Conservation (phyloP, 208 protist genomes). For the Endotrypanum monterogeii region DNA sequence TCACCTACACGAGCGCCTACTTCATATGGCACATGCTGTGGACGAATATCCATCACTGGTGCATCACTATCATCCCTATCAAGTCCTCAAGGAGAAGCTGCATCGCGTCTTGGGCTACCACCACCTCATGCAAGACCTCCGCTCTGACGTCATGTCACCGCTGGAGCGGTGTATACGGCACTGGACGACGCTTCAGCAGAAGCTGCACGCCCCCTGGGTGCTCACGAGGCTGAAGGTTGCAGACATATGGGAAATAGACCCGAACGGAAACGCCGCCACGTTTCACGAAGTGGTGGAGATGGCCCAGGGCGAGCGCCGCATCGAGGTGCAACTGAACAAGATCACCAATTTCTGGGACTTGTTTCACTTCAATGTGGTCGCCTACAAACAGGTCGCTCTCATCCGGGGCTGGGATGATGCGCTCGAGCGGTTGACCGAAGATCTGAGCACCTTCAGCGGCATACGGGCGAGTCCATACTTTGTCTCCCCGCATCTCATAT, state of each 20-base stretch:
- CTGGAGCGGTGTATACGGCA: slow-evolving; percentile 73
- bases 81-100: slow-evolving; percentile 49
- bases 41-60: slow-evolving; percentile 61
- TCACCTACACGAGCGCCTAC: slow-evolving; percentile 82
- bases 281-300: slow-evolving; percentile 93
- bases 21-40: slow-evolving; percentile 53
- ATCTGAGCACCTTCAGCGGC: slow-evolving; percentile 92
- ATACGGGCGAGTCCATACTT: slow-evolving; percentile 98
- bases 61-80: slow-evolving; percentile 58
- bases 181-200: slow-evolving; percentile 77
- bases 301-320: slow-evolving; percentile 86
- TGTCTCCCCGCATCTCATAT: slow-evolving; percentile 59
- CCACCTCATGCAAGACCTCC: slow-evolving; percentile 91
- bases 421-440: slow-evolving; percentile 93
- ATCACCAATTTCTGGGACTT: slow-evolving; percentile 94
- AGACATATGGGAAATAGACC: slow-evolving; percentile 89
- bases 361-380: slow-evolving; percentile 93
- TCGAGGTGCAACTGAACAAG: slow-evolving; percentile 82
- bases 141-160: slow-evolving; percentile 93
- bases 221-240: slow-evolving; percentile 85
- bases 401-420: slow-evolving; percentile 98
- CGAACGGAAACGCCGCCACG: slow-evolving; percentile 92
- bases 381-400: slow-evolving; percentile 95
- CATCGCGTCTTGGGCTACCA: slow-evolving; percentile 54
- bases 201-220: slow-evolving; percentile 93